phyloP scores from a whole-genome alignment of 192 early-diverging fungal genomes.

The Coemansia sp. region DNA sequence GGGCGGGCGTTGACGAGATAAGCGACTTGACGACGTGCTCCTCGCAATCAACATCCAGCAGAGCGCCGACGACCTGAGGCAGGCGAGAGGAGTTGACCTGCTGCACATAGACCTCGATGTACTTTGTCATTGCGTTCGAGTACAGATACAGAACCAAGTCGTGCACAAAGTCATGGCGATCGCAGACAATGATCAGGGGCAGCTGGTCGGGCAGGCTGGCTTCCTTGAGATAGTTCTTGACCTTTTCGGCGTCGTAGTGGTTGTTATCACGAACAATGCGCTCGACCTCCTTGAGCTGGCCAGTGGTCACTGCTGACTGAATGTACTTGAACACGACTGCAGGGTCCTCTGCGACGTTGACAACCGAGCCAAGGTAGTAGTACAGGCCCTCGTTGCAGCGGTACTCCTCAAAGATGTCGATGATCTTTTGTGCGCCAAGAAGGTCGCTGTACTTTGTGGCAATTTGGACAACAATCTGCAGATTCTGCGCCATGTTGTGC shows the following conservation, averaged over 20 bases:
- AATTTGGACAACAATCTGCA: slow-evolving; percentile 93
- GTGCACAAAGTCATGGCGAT: slow-evolving; percentile 95
- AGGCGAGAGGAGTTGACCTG: slow-evolving; percentile 94
- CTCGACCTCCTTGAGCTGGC: slow-evolving; percentile 97
- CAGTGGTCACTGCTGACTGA: slow-evolving; percentile 88
- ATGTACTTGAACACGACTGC: slow-evolving; percentile 99
- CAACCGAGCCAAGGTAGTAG: slow-evolving; percentile 94
- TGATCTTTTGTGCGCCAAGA: slow-evolving; percentile 82
- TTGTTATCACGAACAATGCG: slow-evolving; percentile 95
- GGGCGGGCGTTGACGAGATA: slow-evolving; percentile 77
- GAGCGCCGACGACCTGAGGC: slow-evolving; percentile 93
- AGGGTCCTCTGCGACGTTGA: slow-evolving; percentile 91
- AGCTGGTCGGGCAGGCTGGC: slow-evolving; percentile 94
- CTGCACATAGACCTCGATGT: slow-evolving; percentile 99
- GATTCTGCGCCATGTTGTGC: slow-evolving; percentile 89
- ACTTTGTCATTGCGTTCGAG: slow-evolving; percentile 90
- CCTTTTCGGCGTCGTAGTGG: slow-evolving; percentile 95
- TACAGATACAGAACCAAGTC: slow-evolving; percentile 96
- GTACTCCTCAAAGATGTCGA: slow-evolving; percentile 87
- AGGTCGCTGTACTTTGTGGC: slow-evolving; percentile 98
- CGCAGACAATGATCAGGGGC: slow-evolving; percentile 98
- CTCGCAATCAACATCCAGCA: slow-evolving; percentile 98
- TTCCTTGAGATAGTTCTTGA: slow-evolving; percentile 99
- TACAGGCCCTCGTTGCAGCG: slow-evolving; percentile 95
- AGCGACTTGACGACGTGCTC: slow-evolving; percentile 89